Conservation (phyloP, 148 eudicot genomes). For the Spergularia marina region DNA sequence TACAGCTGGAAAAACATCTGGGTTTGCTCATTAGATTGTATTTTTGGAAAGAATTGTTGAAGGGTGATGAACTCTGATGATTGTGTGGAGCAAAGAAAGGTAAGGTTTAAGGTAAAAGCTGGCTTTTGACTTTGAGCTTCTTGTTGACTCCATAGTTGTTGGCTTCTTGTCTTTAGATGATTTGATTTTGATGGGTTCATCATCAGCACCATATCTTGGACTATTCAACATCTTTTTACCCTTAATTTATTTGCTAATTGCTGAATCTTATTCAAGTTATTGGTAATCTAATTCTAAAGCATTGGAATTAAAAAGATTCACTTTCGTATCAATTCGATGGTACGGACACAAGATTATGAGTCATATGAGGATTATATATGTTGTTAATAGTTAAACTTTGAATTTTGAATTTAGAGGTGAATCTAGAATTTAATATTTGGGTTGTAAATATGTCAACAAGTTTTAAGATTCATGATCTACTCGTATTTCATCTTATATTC, state of each 20-base stretch:
- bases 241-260: not conserved
- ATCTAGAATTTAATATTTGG: no score
- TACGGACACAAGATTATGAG: no score
- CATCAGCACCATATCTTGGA: slow-evolving; percentile 15
- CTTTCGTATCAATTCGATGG: no score
- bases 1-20: not conserved
- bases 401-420: no score
- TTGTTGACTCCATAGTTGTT: slow-evolving; percentile 7
- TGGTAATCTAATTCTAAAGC: no score
- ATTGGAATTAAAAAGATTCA: no score
- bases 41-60: not conserved
- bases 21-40: not conserved
- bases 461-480: no score
- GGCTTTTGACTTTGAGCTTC: not conserved
- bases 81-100: not conserved
- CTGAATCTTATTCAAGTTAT: no score
- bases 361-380: no score
- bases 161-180: not conserved
- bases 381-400: no score
- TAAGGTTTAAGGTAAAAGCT: slow-evolving; percentile 1
- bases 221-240: slow-evolving; percentile 5
- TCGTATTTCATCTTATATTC: no score
- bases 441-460: no score
- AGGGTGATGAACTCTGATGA: not conserved
- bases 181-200: not conserved